Evolutionary conservation across 2,329 filamentous ascomycete species (phyloP).

Genomic region (Clarireedia hainanense): DNA sequence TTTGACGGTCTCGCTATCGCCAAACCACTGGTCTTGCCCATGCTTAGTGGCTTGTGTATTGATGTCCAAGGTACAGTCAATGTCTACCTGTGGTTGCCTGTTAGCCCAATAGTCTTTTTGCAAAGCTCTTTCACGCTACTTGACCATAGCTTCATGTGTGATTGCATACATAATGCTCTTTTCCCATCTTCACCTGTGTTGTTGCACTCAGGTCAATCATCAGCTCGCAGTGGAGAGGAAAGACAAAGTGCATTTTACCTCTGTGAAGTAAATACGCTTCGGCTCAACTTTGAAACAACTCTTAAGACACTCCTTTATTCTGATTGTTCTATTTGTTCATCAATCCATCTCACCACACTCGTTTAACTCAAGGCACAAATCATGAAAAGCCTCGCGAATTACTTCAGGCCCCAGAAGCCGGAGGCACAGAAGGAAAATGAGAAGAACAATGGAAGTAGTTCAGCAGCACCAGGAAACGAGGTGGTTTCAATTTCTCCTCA

Average conservation of each 20-base stretch:
- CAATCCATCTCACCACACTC: no score
- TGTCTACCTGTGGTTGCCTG: neutral
- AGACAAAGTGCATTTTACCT: neutral
- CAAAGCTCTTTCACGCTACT: neutral
- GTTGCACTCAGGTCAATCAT: neutral
- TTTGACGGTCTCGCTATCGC: neutral
- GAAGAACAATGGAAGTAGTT: no score
- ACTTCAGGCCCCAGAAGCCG: neutral
- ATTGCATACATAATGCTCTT: conserved; percentile 1
- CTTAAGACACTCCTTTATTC: no score
- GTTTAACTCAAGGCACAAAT: no score
- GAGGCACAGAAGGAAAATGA: neutral
- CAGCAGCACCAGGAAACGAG: no score
- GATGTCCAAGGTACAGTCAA: neutral
- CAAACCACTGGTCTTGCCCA: neutral
- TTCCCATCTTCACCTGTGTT: neutral
- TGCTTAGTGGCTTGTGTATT: no score
- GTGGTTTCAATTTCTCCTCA: no score
- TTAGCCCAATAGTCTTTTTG: neutral
- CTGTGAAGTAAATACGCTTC: no score
- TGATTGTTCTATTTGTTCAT: no score
- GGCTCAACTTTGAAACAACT: no score
- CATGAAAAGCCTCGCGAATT: no score
- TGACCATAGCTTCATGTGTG: neutral
- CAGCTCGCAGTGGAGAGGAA: neutral